These are phyloP conservation scores for Cladosporium sp. DNA, from an alignment of 2,329 filamentous ascomycete genomes.

Conservation along the genomic window DNA sequence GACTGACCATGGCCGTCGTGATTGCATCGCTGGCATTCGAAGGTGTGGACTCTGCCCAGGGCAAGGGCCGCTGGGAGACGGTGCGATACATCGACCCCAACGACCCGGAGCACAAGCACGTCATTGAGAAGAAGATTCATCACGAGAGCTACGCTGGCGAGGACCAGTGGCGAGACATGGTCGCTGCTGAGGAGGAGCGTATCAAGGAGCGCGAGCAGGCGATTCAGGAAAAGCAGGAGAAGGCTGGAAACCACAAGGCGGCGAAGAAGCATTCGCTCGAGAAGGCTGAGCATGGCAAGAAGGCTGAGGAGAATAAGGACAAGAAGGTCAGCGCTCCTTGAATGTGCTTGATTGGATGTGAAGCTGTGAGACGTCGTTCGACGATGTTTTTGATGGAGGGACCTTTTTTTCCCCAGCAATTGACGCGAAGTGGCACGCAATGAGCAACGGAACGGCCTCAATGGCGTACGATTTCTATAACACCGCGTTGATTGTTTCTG, in stretches of 20 bases:
- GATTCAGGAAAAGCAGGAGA: conserved; percentile 26
- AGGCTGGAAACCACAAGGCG: conserved; percentile 23
- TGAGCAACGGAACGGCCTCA: too few relatives aligned
- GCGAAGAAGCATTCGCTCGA: conserved; percentile 13
- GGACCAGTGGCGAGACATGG: conserved; percentile 93
- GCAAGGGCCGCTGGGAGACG: conserved; percentile 77
- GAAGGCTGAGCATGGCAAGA: conserved; percentile 10
- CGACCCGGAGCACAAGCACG: conserved; percentile 74
- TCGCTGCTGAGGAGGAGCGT: conserved; percentile 68
- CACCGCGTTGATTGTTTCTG: too few relatives aligned
- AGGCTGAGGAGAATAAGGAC: conserved; percentile 14
- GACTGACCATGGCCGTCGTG: conserved; percentile 77
- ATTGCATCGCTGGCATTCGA: conserved; percentile 80
- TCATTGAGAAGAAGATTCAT: conserved; percentile 83
- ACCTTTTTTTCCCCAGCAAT: too few relatives aligned
- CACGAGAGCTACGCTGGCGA: conserved; percentile 83
- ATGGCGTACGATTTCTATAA: too few relatives aligned
- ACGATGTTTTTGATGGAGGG: too few relatives aligned
- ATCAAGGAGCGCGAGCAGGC: conserved; percentile 47
- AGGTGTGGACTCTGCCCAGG: conserved; percentile 69
- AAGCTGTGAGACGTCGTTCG: background rate
- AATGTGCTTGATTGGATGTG: background rate
- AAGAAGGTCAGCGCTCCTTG: conserved; percentile 18
- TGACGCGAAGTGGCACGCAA: too few relatives aligned
- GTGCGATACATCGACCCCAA: conserved; percentile 74